Evolutionary conservation across 1,284 basidiomycete species (phyloP).

Genomic region (Microbotryum violaceum): DNA sequence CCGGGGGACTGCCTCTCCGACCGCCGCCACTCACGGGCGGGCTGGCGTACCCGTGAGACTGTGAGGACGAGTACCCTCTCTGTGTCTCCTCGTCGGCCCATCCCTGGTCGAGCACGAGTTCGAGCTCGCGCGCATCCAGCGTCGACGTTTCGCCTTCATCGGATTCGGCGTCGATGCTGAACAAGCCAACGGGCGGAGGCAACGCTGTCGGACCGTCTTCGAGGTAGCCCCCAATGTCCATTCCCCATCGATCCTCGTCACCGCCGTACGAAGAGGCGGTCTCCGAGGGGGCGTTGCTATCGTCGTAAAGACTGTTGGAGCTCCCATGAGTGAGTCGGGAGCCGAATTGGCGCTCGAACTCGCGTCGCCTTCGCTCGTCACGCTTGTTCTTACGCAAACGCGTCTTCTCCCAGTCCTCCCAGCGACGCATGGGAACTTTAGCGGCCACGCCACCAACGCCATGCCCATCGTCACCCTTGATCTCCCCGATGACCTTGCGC

Average conservation of each 20-base stretch:
- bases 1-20: too few species aligned
- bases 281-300: constrained; percentile 42
- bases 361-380: constrained; percentile 72
- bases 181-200: constrained; percentile 63
- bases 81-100: constrained; percentile 56
- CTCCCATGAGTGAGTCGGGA: constrained; percentile 51
- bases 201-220: constrained; percentile 62
- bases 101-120: constrained; percentile 78
- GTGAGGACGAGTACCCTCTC: too few species aligned
- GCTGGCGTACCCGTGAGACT: too few species aligned
- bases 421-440: constrained; percentile 78
- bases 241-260: constrained; percentile 89
- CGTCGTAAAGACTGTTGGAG: constrained; percentile 44
- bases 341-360: constrained; percentile 66
- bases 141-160: constrained; percentile 40
- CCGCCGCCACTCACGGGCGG: too few species aligned
- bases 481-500: constrained; percentile 89
- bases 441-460: constrained; percentile 54
- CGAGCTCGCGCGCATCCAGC: constrained; percentile 65
- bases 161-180: constrained; percentile 32
- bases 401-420: constrained; percentile 99
- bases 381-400: constrained; percentile 81
- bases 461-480: constrained; percentile 61
- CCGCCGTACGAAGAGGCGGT: constrained; percentile 63
- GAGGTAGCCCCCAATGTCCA: constrained; percentile 78